Percentiles rank a stretch among this genome's conserved stretches.
Evolutionary conservation across 208 protist genomes (phyloP).

Genomic region (Crithidia expoeki): DNA sequence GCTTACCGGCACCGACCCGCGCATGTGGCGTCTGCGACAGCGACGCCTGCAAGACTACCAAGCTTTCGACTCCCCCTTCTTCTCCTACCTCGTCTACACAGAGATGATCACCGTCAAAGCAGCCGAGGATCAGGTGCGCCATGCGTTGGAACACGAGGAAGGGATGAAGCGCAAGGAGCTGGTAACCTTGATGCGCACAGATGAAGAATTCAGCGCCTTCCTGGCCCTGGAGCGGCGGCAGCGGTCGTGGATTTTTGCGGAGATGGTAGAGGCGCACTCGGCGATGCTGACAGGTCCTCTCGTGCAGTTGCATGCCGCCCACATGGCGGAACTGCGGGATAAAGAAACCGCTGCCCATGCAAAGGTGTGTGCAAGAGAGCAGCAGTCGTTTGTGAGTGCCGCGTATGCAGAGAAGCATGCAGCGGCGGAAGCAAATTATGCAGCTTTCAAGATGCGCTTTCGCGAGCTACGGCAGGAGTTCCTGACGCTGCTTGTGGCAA

Average conservation of each 20-base stretch:
- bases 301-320: slow-evolving; percentile 18
- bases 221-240: background rate
- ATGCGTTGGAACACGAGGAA: slow-evolving; percentile 19
- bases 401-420: slow-evolving; percentile 11
- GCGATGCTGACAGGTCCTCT: slow-evolving; percentile 18
- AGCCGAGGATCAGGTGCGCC: slow-evolving; percentile 35
- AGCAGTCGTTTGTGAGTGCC: slow-evolving; percentile 8
- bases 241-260: slow-evolving; percentile 13
- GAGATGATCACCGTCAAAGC: slow-evolving; percentile 31
- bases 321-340: slow-evolving; percentile 12
- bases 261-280: slow-evolving; percentile 6
- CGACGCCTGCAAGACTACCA: slow-evolving; percentile 35
- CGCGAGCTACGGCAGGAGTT: slow-evolving; percentile 14
- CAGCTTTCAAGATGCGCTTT: background rate
- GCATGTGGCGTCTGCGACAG: slow-evolving; percentile 33
- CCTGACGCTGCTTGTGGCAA: slow-evolving; percentile 11
- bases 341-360: slow-evolving; percentile 9
- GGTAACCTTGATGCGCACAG: background rate
- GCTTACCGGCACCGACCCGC: background rate
- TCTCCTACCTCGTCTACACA: slow-evolving; percentile 42
- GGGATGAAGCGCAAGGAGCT: slow-evolving; percentile 7
- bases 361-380: background rate
- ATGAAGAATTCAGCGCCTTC: slow-evolving; percentile 3
- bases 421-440: background rate
- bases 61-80: slow-evolving; percentile 51